Evolutionary conservation across 2,329 filamentous ascomycete genomes (phyloP).

Genomic region (Penicillium sp.): DNA sequence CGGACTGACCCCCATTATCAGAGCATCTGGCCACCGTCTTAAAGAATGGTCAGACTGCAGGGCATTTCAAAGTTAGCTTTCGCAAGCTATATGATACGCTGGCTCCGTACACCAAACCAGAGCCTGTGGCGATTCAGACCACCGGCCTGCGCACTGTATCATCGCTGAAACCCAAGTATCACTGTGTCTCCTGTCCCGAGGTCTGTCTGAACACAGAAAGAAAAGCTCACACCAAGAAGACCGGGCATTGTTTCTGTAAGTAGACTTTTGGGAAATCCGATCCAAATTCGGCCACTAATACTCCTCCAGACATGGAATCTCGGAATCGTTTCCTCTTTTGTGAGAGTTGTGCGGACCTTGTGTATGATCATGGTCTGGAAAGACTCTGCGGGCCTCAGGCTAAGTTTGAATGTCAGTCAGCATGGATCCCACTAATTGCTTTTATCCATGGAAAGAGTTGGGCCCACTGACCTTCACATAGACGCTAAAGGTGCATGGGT

Average conservation of each 20-base stretch:
- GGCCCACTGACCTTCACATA: conserved; percentile 6
- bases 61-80: conserved; percentile 37
- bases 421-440: conserved; percentile 1
- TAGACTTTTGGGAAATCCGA: not conserved
- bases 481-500: conserved; percentile 37
- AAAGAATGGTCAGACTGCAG: conserved; percentile 32
- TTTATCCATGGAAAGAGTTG: not conserved
- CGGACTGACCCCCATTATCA: conserved; percentile 14
- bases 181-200: conserved; percentile 40
- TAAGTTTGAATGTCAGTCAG: conserved; percentile 13
- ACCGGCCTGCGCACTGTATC: conserved; percentile 23
- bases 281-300: conserved; percentile 5
- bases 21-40: conserved; percentile 41
- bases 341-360: conserved; percentile 41
- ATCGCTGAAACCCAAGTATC: conserved; percentile 41
- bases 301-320: conserved; percentile 39
- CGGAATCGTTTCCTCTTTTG: conserved; percentile 42
- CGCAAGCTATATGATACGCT: conserved; percentile 33
- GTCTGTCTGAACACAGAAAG: conserved; percentile 33
- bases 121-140: conserved; percentile 20
- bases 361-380: conserved; percentile 44
- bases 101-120: conserved; percentile 28
- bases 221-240: conserved; percentile 37
- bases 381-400: conserved; percentile 28
- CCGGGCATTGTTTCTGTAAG: conserved; percentile 44